Percentiles rank a stretch among this genome's conserved stretches.
Evolutionary conservation across 148 eudicot genomes (phyloP).

Genomic region (Gaultheria prostrata): DNA sequence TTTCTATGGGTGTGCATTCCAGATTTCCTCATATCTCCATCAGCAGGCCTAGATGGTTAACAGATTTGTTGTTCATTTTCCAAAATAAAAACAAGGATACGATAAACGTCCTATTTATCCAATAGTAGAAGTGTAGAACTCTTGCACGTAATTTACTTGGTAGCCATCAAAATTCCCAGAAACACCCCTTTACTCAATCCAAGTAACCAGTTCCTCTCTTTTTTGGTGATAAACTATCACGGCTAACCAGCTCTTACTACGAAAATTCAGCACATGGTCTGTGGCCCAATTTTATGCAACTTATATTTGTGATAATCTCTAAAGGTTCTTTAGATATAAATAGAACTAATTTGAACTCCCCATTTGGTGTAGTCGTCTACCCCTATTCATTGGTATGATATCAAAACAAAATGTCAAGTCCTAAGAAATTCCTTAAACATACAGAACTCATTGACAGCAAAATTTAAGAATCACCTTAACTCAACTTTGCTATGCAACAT

Average conservation of each 20-base stretch:
- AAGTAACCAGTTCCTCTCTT: background rate
- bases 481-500: background rate
- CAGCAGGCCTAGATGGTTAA: background rate
- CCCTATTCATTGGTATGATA: background rate
- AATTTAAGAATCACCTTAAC: background rate
- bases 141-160: background rate
- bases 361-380: background rate
- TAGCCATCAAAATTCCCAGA: background rate
- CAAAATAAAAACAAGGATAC: background rate
- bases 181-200: background rate
- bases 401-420: background rate
- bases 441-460: background rate
- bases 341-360: no score
- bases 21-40: background rate
- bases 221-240: background rate
- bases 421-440: background rate
- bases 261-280: background rate
- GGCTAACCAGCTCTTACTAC: background rate
- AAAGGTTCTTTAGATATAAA: background rate
- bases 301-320: background rate
- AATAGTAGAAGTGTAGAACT: background rate
- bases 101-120: background rate
- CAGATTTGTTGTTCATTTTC: background rate
- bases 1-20: background rate
- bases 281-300: background rate